These are phyloP conservation scores for Suillus discolor DNA, from an alignment of 768 basidiomycete species.

Conservation along the genomic window DNA sequence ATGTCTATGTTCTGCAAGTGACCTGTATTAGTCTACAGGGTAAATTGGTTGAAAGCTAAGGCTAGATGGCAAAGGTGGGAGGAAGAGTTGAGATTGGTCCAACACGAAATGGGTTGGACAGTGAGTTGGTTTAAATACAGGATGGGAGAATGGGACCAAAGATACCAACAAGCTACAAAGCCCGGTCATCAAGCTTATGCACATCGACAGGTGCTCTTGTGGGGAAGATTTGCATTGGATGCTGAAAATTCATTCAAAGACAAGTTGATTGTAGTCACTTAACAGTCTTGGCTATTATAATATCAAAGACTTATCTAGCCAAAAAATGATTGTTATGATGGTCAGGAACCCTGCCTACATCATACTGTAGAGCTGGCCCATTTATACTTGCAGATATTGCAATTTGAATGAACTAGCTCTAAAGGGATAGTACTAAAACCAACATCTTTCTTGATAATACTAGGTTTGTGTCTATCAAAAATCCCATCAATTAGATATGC, in stretches of 20 bases:
- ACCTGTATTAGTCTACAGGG: constrained; percentile 10
- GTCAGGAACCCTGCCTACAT: no score
- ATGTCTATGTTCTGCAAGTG: background rate
- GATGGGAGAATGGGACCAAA: constrained; percentile 1
- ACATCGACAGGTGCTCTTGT: background rate
- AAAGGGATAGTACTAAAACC: no score
- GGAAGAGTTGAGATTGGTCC: constrained; percentile 19
- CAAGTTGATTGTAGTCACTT: background rate
- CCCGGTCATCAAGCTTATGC: constrained; percentile 4
- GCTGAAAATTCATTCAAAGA: background rate
- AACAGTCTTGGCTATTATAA: background rate
- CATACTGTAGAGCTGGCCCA: no score
- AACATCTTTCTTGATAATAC: no score
- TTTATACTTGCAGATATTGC: no score
- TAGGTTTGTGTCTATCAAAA: no score
- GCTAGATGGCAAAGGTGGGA: constrained; percentile 22
- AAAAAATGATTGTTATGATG: no score
- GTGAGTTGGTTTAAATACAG: constrained; percentile 14
- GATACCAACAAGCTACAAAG: background rate
- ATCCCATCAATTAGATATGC: no score
- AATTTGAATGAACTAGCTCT: no score
- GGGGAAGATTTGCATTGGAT: background rate
- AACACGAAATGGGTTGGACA: constrained; percentile 25
- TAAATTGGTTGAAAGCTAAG: constrained; percentile 17
- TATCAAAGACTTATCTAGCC: no score